Conservation (phyloP, 176 grass and related monocot species). For the Carex myosuroides region DNA sequence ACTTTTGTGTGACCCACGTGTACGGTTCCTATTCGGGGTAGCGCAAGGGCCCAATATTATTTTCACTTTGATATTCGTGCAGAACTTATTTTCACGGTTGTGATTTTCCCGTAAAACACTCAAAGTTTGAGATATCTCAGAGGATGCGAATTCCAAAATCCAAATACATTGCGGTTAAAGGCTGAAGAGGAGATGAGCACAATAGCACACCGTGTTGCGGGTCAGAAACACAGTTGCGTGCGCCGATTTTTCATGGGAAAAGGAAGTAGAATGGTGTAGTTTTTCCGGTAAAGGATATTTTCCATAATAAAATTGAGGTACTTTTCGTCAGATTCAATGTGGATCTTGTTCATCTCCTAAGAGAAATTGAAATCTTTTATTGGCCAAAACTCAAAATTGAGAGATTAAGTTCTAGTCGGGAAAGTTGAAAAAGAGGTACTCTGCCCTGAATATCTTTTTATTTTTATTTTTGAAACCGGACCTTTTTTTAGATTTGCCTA, state of each 20-base stretch:
- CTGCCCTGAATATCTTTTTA: background rate
- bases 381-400: background rate
- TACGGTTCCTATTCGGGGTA: no score
- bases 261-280: background rate
- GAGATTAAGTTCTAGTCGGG: background rate
- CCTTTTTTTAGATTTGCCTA: no score
- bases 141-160: no score
- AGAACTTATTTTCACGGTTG: no score
- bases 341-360: background rate
- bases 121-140: no score
- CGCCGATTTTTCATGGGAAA: background rate
- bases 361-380: background rate
- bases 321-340: background rate
- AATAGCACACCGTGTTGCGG: background rate
- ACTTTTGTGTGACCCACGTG: no score
- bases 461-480: no score
- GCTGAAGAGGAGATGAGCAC: background rate
- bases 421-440: constrained; percentile 1
- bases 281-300: background rate
- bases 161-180: background rate
- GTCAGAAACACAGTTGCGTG: background rate
- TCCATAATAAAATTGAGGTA: background rate
- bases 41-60: no score
- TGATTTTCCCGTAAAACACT: no score
- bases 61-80: no score